These are phyloP conservation scores for Mollisia scopiformis DNA, from an alignment of 2,329 filamentous ascomycete species.

Conservation along the genomic window DNA sequence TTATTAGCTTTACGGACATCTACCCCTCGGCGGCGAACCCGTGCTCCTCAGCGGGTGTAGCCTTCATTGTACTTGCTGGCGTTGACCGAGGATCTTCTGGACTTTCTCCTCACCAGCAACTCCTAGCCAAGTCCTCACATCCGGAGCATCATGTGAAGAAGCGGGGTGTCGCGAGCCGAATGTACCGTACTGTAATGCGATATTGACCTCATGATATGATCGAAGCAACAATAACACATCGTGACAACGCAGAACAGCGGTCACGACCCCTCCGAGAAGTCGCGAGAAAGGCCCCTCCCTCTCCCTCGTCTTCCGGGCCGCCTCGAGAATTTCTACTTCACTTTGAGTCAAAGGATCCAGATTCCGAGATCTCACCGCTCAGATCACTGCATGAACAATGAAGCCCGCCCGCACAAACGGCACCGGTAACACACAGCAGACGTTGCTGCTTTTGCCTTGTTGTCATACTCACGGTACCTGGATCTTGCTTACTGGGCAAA, in stretches of 20 bases:
- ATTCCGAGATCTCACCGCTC: constrained; percentile 23
- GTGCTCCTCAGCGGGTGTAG: constrained; percentile 5
- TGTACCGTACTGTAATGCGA: not conserved
- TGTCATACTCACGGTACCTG: too few species aligned
- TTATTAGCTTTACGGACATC: not conserved
- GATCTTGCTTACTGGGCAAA: not conserved
- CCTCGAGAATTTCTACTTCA: not conserved
- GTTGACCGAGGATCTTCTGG: constrained; percentile 8
- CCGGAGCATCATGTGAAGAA: constrained; percentile 12
- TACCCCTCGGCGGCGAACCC: constrained; percentile 6
- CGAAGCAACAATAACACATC: not conserved
- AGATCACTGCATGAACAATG: constrained; percentile 16
- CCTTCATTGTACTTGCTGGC: too few species aligned
- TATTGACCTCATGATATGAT: not conserved
- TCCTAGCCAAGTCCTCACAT: not conserved
- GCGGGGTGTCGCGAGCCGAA: constrained; percentile 1
- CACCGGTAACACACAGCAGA: not conserved
- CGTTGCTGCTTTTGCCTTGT: not conserved
- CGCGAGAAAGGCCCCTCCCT: not conserved
- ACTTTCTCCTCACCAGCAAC: not conserved
- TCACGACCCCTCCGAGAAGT: constrained; percentile 20
- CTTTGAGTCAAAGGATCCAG: not conserved
- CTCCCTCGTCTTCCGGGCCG: not conserved
- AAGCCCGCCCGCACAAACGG: not conserved
- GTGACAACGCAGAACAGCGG: constrained; percentile 25